Evolutionary conservation across 1,139 yeast genomes (phyloP).

Genomic region (Taiozyma sp.): DNA sequence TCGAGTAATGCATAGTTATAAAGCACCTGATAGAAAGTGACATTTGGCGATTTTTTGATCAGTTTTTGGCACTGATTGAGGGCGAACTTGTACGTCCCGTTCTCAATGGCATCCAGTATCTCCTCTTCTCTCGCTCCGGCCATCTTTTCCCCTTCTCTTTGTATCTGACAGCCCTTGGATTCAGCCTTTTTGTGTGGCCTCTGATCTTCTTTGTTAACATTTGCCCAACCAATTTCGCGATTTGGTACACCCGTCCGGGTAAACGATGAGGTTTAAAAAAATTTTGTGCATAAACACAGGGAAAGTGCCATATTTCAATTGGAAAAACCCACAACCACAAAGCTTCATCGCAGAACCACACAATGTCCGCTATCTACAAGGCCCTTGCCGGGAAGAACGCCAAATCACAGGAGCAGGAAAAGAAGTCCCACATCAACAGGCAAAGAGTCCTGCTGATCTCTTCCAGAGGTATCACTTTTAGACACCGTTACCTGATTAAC

Average conservation of each 20-base stretch:
- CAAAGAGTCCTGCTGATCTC: conserved; percentile 85
- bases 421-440: conserved; percentile 58
- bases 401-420: conserved; percentile 28
- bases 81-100: conserved; percentile 53
- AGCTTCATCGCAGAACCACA: neutral
- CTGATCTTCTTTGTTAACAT: neutral
- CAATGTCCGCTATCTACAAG: conserved; percentile 44
- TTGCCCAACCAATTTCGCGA: neutral
- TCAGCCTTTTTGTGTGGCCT: too few relatives aligned
- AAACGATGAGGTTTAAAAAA: neutral
- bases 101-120: conserved; percentile 42
- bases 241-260: neutral
- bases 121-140: conserved; percentile 17
- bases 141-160: neutral
- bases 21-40: conserved; percentile 49
- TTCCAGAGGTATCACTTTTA: conserved; percentile 88
- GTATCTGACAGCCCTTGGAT: too few relatives aligned
- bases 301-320: neutral
- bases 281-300: neutral
- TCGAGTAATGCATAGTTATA: conserved; percentile 39
- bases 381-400: conserved; percentile 30
- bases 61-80: conserved; percentile 44
- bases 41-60: conserved; percentile 50
- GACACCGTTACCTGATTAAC: conserved; percentile 91
- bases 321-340: neutral